phyloP scores from a whole-genome alignment of 768 basidiomycete species.

The Suillus ampliporus region DNA sequence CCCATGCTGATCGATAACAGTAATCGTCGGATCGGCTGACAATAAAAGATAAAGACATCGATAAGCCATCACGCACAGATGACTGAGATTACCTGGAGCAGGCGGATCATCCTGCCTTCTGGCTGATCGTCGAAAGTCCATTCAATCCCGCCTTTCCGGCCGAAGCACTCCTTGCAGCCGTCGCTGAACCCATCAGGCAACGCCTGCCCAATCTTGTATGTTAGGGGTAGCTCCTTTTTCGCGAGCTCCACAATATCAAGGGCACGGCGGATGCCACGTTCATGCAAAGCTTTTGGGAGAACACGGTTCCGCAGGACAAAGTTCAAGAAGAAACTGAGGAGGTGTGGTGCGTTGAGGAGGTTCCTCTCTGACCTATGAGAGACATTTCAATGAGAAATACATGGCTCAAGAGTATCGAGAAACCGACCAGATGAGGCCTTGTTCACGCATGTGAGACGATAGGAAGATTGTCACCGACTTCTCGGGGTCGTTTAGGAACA shows the following conservation, averaged over 20 bases:
- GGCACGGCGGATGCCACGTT: slow-evolving; percentile 52
- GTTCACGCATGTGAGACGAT: slow-evolving; percentile 69
- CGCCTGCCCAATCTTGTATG: slow-evolving; percentile 42
- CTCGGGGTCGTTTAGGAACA: slow-evolving; percentile 70
- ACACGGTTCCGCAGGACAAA: slow-evolving; percentile 63
- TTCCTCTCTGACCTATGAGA: slow-evolving; percentile 50
- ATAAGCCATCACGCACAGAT: neutral
- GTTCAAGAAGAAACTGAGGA: slow-evolving; percentile 63
- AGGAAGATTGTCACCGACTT: slow-evolving; percentile 64
- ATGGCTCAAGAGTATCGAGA: neutral
- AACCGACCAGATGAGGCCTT: slow-evolving; percentile 72
- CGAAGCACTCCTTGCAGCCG: slow-evolving; percentile 57
- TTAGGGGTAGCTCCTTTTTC: slow-evolving; percentile 48
- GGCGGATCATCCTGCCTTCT: neutral
- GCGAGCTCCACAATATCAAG: slow-evolving; percentile 49
- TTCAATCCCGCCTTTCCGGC: slow-evolving; percentile 48
- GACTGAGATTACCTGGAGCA: slow-evolving; percentile 16
- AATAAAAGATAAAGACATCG: slow-evolving; percentile 14
- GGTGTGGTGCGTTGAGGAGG: slow-evolving; percentile 54
- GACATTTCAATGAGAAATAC: slow-evolving; percentile 10
- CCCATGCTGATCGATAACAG: slow-evolving; percentile 25
- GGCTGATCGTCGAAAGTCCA: slow-evolving; percentile 24
- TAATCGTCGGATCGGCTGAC: slow-evolving; percentile 20
- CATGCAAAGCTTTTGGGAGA: slow-evolving; percentile 53
- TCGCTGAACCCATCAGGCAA: slow-evolving; percentile 53